phyloP scores from a whole-genome alignment of 345 rosid genomes.

The Hibiscus trionum region DNA sequence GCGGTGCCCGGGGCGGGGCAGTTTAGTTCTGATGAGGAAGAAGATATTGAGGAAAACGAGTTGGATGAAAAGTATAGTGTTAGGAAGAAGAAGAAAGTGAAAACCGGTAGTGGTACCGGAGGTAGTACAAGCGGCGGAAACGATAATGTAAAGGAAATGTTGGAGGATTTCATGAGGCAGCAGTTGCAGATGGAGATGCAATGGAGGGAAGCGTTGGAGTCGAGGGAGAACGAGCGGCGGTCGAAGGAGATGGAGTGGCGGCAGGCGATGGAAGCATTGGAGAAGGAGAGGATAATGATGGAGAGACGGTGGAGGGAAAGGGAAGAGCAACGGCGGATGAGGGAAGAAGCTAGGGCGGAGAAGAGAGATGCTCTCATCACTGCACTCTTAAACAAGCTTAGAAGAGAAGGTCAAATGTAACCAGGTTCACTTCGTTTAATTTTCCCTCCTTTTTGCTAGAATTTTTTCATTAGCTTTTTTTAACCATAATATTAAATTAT shows the following conservation, averaged over 20 bases:
- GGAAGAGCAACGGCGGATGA: constrained; percentile 79
- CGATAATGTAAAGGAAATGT: constrained; percentile 38
- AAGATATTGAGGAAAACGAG: constrained; percentile 52
- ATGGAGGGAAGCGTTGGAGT: constrained; percentile 81
- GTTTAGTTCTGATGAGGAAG: constrained; percentile 68
- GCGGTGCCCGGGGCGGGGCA: constrained; percentile 1
- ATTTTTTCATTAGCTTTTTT: not conserved
- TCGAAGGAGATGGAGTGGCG: constrained; percentile 85
- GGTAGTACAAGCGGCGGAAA: constrained; percentile 4
- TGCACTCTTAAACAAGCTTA: constrained; percentile 63
- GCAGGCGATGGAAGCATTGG: constrained; percentile 69
- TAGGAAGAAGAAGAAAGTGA: constrained; percentile 49
- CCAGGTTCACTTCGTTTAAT: not conserved
- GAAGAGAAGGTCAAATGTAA: constrained; percentile 38
- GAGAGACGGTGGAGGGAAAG: constrained; percentile 86
- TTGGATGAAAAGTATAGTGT: constrained; percentile 23
- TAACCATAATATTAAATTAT: not conserved
- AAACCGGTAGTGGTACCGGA: constrained; percentile 11
- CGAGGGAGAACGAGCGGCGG: constrained; percentile 68
- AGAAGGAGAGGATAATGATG: constrained; percentile 75
- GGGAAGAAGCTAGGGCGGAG: constrained; percentile 95
- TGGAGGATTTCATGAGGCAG: constrained; percentile 80
- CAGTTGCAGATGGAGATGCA: constrained; percentile 69
- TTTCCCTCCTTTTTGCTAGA: constrained; percentile 5
- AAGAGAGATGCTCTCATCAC: constrained; percentile 80